These are phyloP conservation scores for Calonectria montana DNA, from an alignment of 2,329 filamentous ascomycete species.

Conservation along the genomic window DNA sequence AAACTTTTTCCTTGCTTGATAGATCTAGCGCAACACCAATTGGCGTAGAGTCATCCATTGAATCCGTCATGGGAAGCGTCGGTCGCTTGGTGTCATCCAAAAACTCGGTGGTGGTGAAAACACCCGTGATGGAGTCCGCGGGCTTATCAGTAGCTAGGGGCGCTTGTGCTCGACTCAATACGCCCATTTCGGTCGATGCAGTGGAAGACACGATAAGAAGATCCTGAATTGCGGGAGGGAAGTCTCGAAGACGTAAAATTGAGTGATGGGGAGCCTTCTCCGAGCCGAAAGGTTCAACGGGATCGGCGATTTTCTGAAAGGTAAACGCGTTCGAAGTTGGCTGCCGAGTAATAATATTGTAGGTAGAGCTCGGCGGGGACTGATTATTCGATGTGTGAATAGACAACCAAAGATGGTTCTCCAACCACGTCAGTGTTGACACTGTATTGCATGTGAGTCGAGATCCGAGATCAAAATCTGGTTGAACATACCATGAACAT, in stretches of 20 bases:
- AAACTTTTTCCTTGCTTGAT: slow-evolving; percentile 83
- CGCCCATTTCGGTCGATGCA: slow-evolving; percentile 79
- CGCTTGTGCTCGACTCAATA: slow-evolving; percentile 79
- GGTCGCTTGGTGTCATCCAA: slow-evolving; percentile 81
- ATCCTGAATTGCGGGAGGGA: slow-evolving; percentile 83
- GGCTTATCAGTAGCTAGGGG: slow-evolving; percentile 72
- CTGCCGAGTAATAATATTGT: slow-evolving; percentile 81
- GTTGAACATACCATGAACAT: slow-evolving; percentile 73
- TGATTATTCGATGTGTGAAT: slow-evolving; percentile 78
- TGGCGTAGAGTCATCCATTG: slow-evolving; percentile 74
- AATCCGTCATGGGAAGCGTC: slow-evolving; percentile 75
- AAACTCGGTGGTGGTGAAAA: slow-evolving; percentile 80
- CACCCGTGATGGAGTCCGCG: slow-evolving; percentile 69
- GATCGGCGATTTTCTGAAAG: slow-evolving; percentile 80
- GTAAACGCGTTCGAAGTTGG: slow-evolving; percentile 66
- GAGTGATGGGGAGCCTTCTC: slow-evolving; percentile 80
- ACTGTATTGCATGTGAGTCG: slow-evolving; percentile 59
- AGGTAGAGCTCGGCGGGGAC: slow-evolving; percentile 73
- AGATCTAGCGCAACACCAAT: slow-evolving; percentile 87
- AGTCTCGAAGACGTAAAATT: slow-evolving; percentile 80
- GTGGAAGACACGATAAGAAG: slow-evolving; percentile 86
- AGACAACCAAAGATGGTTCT: slow-evolving; percentile 85
- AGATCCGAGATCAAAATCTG: slow-evolving; percentile 19
- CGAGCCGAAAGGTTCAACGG: slow-evolving; percentile 77
- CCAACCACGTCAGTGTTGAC: slow-evolving; percentile 86